phyloP scores from a whole-genome alignment of 2,329 filamentous ascomycete genomes.

The Aureobasidium mangrovei region DNA sequence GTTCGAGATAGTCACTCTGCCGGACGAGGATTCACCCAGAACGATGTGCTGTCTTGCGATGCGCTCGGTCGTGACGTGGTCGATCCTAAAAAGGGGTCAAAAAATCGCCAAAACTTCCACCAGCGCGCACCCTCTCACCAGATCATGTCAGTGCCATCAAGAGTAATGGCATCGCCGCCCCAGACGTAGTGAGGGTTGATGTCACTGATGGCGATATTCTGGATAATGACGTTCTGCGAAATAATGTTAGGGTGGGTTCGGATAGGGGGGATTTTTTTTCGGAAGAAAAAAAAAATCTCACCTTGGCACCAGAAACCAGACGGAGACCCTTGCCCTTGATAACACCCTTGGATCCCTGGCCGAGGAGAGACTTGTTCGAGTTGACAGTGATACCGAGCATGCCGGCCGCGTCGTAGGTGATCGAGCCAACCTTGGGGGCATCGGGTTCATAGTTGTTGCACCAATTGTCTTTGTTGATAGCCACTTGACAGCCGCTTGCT shows the following conservation, averaged over 20 bases:
- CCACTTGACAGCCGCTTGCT: slow-evolving; percentile 43
- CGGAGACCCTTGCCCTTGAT: slow-evolving; percentile 34
- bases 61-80: slow-evolving; percentile 34
- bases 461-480: slow-evolving; percentile 53
- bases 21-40: slow-evolving; percentile 44
- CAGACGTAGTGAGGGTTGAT: slow-evolving; percentile 27
- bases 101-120: neutral
- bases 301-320: slow-evolving; percentile 22
- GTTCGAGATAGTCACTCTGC: slow-evolving; percentile 53
- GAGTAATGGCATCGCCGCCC: slow-evolving; percentile 27
- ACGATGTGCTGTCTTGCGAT: slow-evolving; percentile 55
- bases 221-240: neutral
- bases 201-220: slow-evolving; percentile 28
- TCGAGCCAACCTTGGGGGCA: slow-evolving; percentile 17
- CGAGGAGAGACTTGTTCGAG: slow-evolving; percentile 32
- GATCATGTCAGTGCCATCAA: slow-evolving; percentile 21
- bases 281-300: no score
- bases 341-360: slow-evolving; percentile 28
- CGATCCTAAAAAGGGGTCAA: slow-evolving; percentile 3
- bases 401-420: slow-evolving; percentile 42
- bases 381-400: slow-evolving; percentile 35
- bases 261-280: no score
- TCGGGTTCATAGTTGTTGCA: slow-evolving; percentile 31
- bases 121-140: neutral
- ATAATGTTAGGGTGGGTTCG: no score